These are phyloP conservation scores for Xylaria bambusicola DNA, from an alignment of 495 filamentous ascomycete species.

Conservation along the genomic window DNA sequence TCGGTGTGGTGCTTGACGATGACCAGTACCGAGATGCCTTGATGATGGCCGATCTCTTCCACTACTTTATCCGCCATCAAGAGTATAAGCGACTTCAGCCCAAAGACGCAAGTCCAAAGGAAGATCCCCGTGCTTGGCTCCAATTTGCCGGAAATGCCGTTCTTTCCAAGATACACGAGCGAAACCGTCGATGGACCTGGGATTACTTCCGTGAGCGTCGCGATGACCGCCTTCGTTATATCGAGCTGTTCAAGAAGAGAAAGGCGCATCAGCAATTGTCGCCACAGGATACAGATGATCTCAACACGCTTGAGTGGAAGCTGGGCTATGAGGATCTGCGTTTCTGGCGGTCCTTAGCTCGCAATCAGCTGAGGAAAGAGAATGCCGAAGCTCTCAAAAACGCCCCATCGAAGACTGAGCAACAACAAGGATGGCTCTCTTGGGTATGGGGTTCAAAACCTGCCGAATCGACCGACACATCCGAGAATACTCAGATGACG, in stretches of 20 bases:
- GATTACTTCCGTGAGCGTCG: slow-evolving; percentile 88
- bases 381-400: slow-evolving; percentile 71
- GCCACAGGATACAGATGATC: slow-evolving; percentile 66
- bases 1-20: slow-evolving; percentile 92
- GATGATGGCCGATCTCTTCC: slow-evolving; percentile 98
- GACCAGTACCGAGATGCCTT: slow-evolving; percentile 94
- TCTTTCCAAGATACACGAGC: slow-evolving; percentile 88
- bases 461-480: slow-evolving; percentile 49
- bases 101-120: slow-evolving; percentile 76
- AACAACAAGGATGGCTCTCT: slow-evolving; percentile 76
- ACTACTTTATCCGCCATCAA: slow-evolving; percentile 96
- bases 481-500: slow-evolving; percentile 78
- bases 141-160: slow-evolving; percentile 86
- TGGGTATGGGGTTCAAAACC: slow-evolving; percentile 87
- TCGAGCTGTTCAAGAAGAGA: slow-evolving; percentile 89
- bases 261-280: slow-evolving; percentile 77
- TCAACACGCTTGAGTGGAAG: slow-evolving; percentile 81
- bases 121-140: slow-evolving; percentile 90
- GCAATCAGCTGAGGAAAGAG: slow-evolving; percentile 93
- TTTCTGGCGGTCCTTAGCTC: slow-evolving; percentile 92
- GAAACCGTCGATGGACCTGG: slow-evolving; percentile 90
- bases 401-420: slow-evolving; percentile 44
- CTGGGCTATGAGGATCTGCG: slow-evolving; percentile 92
- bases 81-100: slow-evolving; percentile 95
- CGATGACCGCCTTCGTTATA: slow-evolving; percentile 87